A percentile compares a stretch with the other conserved stretches of the same genome.
phyloP scores from a whole-genome alignment of 2,329 filamentous ascomycete species.

The Hortaea werneckii region DNA sequence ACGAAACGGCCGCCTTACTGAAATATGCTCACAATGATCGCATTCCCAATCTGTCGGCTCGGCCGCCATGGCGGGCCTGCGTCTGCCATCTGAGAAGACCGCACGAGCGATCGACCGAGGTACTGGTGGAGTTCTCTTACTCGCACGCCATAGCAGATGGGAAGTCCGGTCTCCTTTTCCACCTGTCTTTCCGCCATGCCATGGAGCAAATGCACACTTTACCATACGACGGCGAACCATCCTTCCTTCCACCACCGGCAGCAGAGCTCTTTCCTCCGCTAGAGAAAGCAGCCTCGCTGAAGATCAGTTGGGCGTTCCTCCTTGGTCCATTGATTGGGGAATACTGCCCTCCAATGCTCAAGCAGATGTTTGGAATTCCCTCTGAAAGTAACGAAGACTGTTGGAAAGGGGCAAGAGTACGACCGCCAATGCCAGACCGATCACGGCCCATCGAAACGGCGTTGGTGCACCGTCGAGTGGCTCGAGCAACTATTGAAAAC shows the following conservation, averaged over 20 bases:
- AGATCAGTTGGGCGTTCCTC: slow-evolving; percentile 37
- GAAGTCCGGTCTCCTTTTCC: slow-evolving; percentile 33
- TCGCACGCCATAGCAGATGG: slow-evolving; percentile 39
- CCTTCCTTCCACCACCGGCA: slow-evolving; percentile 4
- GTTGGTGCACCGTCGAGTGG: slow-evolving; percentile 25
- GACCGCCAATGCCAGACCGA: slow-evolving; percentile 4
- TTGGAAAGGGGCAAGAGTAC: slow-evolving; percentile 11
- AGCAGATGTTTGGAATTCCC: slow-evolving; percentile 24
- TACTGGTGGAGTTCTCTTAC: slow-evolving; percentile 29
- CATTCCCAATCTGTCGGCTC: slow-evolving; percentile 14
- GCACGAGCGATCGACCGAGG: not conserved
- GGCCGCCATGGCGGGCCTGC: slow-evolving; percentile 37
- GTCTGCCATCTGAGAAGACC: slow-evolving; percentile 13
- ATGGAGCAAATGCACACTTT: not conserved
- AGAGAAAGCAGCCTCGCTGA: slow-evolving; percentile 29
- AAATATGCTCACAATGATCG: slow-evolving; percentile 26
- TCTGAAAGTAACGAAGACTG: slow-evolving; percentile 20
- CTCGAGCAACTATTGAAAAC: slow-evolving; percentile 15
- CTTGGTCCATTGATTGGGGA: slow-evolving; percentile 30
- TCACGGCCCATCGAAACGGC: slow-evolving; percentile 17
- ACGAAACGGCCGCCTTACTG: slow-evolving; percentile 17
- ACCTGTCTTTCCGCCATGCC: slow-evolving; percentile 29
- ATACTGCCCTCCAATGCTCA: slow-evolving; percentile 29
- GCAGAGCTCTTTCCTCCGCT: slow-evolving; percentile 27
- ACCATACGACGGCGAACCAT: not conserved